Conservation (phyloP, 1,284 basidiomycete species). For the Hypsizygus ulmarius region DNA sequence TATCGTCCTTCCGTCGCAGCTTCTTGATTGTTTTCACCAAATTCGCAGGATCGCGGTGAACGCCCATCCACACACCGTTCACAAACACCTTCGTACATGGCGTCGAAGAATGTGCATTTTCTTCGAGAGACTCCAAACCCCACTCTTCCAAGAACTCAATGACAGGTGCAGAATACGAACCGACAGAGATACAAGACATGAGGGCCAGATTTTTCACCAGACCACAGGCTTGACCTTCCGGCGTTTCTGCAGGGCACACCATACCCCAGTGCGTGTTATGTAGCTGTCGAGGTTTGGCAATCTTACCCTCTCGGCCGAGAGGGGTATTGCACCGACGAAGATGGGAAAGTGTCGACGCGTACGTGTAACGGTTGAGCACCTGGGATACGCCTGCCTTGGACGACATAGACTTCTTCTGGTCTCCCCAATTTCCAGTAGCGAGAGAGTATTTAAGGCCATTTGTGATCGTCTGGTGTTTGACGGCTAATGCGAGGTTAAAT, state of each 20-base stretch:
- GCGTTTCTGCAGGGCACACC: conserved; percentile 99
- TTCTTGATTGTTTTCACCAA: conserved; percentile 93
- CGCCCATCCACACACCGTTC: conserved; percentile 99
- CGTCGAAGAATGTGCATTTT: conserved; percentile 81
- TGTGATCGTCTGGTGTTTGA: conserved; percentile 96
- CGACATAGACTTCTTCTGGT: conserved; percentile 98
- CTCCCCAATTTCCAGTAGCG: conserved; percentile 99
- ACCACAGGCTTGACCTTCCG: conserved; percentile 99
- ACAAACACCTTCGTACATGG: conserved; percentile 97
- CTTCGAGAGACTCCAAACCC: conserved; percentile 91
- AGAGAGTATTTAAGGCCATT: conserved; percentile 98
- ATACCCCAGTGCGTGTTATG: conserved; percentile 99
- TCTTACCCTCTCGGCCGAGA: conserved; percentile 97
- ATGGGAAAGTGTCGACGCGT: conserved; percentile 97
- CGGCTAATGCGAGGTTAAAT: conserved; percentile 89
- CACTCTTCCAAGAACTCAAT: conserved; percentile 99
- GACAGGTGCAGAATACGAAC: conserved; percentile 93
- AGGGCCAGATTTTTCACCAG: conserved; percentile 98
- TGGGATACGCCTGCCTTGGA: conserved; percentile 99
- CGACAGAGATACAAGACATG: conserved; percentile 98
- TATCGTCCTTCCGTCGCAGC: conserved; percentile 92
- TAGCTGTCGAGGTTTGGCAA: conserved; percentile 97
- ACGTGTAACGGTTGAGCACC: conserved; percentile 98
- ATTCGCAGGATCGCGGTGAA: conserved; percentile 93
- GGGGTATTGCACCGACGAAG: conserved; percentile 98